These are phyloP conservation scores for Hemisphaericaspora subhashii DNA, from an alignment of 1,139 yeast genomes.

Conservation along the genomic window DNA sequence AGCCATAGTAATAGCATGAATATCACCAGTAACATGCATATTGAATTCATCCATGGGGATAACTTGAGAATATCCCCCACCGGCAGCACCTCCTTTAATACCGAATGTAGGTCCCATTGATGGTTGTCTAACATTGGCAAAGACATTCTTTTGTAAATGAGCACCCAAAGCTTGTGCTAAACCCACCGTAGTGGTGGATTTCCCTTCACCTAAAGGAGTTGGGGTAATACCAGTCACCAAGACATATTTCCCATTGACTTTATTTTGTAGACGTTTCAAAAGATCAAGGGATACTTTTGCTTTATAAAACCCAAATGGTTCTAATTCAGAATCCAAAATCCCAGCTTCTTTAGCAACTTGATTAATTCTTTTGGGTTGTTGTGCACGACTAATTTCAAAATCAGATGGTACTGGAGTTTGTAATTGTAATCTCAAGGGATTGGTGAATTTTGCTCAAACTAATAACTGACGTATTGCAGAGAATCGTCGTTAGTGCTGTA, in stretches of 20 bases:
- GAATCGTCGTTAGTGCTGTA: too few relatives aligned
- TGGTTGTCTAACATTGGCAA: conserved; percentile 97
- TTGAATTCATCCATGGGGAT: conserved; percentile 99
- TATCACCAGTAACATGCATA: conserved; percentile 97
- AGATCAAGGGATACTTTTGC: conserved; percentile 83
- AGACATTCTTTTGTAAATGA: conserved; percentile 78
- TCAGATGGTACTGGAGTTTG: conserved; percentile 89
- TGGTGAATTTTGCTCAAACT: conserved; percentile 52
- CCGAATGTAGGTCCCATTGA: conserved; percentile 99
- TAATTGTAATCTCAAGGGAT: conserved; percentile 66
- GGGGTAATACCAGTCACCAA: conserved; percentile 98
- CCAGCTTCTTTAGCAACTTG: conserved; percentile 86
- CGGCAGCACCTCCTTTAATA: conserved; percentile 99
- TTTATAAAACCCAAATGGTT: conserved; percentile 88
- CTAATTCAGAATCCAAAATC: conserved; percentile 76
- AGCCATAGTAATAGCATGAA: conserved; percentile 96
- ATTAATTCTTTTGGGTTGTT: conserved; percentile 80
- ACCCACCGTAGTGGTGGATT: conserved; percentile 96
- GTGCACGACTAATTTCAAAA: conserved; percentile 87
- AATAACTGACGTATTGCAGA: too few relatives aligned
- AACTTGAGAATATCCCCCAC: conserved; percentile 98
- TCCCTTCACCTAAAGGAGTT: conserved; percentile 98
- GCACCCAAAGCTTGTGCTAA: conserved; percentile 96
- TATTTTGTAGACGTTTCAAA: conserved; percentile 67
- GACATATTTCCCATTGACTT: conserved; percentile 83